Evolutionary conservation across 148 eudicot species (phyloP), one percentile per base, ranked within the genome.

Genomic region (Rhododendron williamsianum): DNA sequence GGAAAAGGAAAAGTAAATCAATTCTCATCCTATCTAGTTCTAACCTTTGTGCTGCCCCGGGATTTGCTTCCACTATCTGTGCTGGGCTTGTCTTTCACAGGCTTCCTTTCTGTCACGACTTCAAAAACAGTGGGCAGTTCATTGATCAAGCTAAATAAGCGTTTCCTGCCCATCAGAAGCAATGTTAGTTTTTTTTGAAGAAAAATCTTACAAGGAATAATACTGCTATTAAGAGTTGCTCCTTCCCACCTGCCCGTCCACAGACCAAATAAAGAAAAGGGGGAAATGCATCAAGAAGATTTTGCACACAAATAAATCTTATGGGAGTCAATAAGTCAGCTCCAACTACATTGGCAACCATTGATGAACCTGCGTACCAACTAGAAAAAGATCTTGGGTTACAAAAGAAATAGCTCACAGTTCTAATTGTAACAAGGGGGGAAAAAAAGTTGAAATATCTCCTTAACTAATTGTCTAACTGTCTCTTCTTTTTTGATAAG

Each of bases 21-120:
- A 71, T 30, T 58, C 12, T 52, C 49, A 16, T 81, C 72, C 73
- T 43, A 56, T 8, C 33, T 46, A 49, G 58, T 72, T 84, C 90
- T 86, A 79, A 95, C 98, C 95, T 95, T 94, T 49, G 90, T 87
- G 89, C 93, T 92, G 84, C 92, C 94, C 63, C 92, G 91, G 65
- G 94, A 94, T 89, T 89, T 95, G 93, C 98, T 94, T 82, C 95
- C 97, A 82, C 94, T 91, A 82, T 94, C 93, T 56, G 93, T 93
- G 88, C 91, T 91, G 80, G 94, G 94, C 91, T 92, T 94, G 85
- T 93, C 97, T 85, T 95, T 92, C 36, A 87, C 86, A 45, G 94
- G 89, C 86, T 93, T 92, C 91, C 91, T 92, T 76, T 91, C 94
- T 33, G 92, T 85, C 83, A 95, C 91, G 69, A 93, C 93, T 88